Conservation (phyloP, 2,329 filamentous ascomycete species). For the Aphanocladium album region DNA sequence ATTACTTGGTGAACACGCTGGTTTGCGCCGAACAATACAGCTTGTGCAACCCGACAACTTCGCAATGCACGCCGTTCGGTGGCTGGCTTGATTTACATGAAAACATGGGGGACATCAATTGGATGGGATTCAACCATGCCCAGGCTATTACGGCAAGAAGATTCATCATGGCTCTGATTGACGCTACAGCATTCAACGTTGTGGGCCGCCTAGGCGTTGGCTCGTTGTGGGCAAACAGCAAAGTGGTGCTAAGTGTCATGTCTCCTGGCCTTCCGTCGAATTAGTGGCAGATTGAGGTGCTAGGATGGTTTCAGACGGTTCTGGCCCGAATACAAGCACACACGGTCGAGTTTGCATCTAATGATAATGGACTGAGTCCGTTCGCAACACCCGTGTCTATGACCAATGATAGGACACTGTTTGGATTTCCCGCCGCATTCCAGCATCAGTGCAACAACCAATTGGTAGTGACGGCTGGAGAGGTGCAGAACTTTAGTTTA, state of each 20-base stretch:
- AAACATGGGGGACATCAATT: neutral
- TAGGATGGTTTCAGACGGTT: neutral
- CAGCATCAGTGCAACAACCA: neutral
- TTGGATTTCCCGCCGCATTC: neutral
- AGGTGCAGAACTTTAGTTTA: neutral
- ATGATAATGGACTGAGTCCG: neutral
- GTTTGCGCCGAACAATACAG: neutral
- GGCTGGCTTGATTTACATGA: neutral
- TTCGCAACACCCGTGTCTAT: neutral
- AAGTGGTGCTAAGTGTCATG: neutral
- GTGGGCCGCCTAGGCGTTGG: neutral
- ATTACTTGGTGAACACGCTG: neutral
- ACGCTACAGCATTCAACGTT: neutral
- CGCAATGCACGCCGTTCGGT: neutral
- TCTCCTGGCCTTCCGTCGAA: neutral
- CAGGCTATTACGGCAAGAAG: neutral
- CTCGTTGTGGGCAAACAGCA: neutral
- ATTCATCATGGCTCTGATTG: neutral
- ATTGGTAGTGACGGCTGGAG: neutral
- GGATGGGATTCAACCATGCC: neutral
- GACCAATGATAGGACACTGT: too few relatives aligned
- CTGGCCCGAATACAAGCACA: neutral
- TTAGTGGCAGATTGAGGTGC: neutral
- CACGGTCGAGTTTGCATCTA: neutral
- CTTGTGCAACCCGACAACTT: neutral